Evolutionary conservation across 768 basidiomycete species (phyloP).

Genomic region (Naematelia aurantialba): DNA sequence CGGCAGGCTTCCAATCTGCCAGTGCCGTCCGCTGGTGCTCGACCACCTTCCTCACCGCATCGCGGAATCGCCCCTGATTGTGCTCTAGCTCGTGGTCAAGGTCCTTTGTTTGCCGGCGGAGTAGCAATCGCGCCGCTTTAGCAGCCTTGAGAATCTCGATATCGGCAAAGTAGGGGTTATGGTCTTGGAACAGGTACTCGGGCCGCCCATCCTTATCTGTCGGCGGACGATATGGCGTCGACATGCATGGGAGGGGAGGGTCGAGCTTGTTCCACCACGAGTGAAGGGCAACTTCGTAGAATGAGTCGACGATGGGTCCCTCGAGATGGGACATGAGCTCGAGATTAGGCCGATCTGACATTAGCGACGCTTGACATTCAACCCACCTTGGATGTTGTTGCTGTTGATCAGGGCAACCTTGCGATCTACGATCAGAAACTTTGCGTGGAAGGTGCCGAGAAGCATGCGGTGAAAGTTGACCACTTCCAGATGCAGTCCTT

Average conservation of each 20-base stretch:
- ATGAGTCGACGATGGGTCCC: constrained; percentile 64
- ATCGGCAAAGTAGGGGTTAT: constrained; percentile 53
- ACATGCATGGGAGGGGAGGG: constrained; percentile 46
- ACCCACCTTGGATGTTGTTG: constrained; percentile 59
- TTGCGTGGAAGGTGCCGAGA: constrained; percentile 68
- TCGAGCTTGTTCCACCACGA: constrained; percentile 56
- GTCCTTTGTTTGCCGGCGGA: constrained; percentile 46
- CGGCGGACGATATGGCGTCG: constrained; percentile 42
- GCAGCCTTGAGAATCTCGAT: constrained; percentile 53
- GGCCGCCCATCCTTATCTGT: constrained; percentile 28
- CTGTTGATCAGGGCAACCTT: constrained; percentile 63
- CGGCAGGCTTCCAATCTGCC: constrained; percentile 42
- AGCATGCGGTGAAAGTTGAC: constrained; percentile 56
- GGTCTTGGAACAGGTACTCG: constrained; percentile 54
- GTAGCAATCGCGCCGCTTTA: constrained; percentile 50
- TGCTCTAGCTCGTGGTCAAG: constrained; percentile 38
- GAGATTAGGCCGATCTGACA: constrained; percentile 51
- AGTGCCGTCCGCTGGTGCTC: constrained; percentile 35
- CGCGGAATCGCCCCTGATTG: constrained; percentile 33
- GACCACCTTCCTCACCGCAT: constrained; percentile 42
- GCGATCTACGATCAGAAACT: constrained; percentile 68
- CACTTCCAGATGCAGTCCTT: constrained; percentile 61
- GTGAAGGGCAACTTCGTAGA: constrained; percentile 67
- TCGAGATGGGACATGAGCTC: constrained; percentile 68
- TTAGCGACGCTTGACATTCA: constrained; percentile 4